Evolutionary conservation across 192 early-diverging fungal genomes (phyloP).

Genomic region (Podila minutissima): DNA sequence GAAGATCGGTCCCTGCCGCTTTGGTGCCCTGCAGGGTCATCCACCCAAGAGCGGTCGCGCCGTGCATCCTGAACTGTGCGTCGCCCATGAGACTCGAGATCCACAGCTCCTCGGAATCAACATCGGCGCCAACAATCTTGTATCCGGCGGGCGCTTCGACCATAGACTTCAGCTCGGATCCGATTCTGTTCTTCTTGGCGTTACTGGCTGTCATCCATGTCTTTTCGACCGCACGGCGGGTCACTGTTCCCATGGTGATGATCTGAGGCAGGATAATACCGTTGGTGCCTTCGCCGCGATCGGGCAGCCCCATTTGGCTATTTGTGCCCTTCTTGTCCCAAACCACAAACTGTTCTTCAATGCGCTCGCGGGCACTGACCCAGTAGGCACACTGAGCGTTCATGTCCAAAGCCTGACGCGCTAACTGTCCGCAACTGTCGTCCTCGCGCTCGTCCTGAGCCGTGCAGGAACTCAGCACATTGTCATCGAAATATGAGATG

Average conservation of each 20-base stretch:
- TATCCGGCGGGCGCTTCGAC: slow-evolving; percentile 86
- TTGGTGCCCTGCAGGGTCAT: slow-evolving; percentile 98
- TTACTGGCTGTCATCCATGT: slow-evolving; percentile 98
- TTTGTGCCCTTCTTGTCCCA: slow-evolving; percentile 62
- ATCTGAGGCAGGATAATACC: slow-evolving; percentile 93
- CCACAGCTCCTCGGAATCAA: slow-evolving; percentile 98
- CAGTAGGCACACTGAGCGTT: slow-evolving; percentile 91
- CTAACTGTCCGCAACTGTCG: slow-evolving; percentile 48
- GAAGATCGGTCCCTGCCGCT: slow-evolving; percentile 87
- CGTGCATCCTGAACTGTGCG: slow-evolving; percentile 92
- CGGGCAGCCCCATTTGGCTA: slow-evolving; percentile 56
- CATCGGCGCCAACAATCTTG: slow-evolving; percentile 94
- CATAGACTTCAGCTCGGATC: slow-evolving; percentile 93
- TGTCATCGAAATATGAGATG: slow-evolving; percentile 80
- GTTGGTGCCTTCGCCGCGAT: slow-evolving; percentile 29
- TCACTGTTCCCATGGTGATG: slow-evolving; percentile 96
- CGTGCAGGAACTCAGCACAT: slow-evolving; percentile 78
- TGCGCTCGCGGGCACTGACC: slow-evolving; percentile 84
- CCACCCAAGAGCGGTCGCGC: slow-evolving; percentile 93
- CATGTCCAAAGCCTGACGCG: slow-evolving; percentile 80
- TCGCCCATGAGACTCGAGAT: slow-evolving; percentile 94
- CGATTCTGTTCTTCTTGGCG: slow-evolving; percentile 87
- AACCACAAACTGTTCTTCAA: slow-evolving; percentile 87
- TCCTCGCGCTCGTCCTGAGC: slow-evolving; percentile 6
- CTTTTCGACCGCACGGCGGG: slow-evolving; percentile 89